A percentile compares a stretch with the other conserved stretches of the same genome.
These are phyloP conservation scores for Trichoderma afroharzianum DNA, from an alignment of 2,329 filamentous ascomycete species.

Conservation along the genomic window DNA sequence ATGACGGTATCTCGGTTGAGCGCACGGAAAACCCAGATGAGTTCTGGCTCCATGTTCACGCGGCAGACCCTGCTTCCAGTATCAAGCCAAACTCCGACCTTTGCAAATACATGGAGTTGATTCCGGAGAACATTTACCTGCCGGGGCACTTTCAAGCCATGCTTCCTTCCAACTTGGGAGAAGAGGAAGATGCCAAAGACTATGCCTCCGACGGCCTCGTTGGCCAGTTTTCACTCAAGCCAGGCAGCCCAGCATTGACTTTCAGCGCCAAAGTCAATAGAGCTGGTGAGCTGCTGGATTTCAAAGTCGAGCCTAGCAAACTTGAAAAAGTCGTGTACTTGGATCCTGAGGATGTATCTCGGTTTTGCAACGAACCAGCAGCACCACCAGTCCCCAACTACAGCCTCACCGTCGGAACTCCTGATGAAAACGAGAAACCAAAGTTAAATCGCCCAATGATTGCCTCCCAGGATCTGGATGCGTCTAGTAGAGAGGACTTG, in stretches of 20 bases:
- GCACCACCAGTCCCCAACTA: slow-evolving; percentile 22
- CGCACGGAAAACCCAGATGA: slow-evolving; percentile 48
- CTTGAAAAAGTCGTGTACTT: slow-evolving; percentile 57
- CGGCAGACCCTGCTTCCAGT: slow-evolving; percentile 73
- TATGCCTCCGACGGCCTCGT: slow-evolving; percentile 39
- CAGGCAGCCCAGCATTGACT: slow-evolving; percentile 52
- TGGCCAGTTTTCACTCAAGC: slow-evolving; percentile 52
- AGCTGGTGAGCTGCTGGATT: slow-evolving; percentile 51
- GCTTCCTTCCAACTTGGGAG: slow-evolving; percentile 43
- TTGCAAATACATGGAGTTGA: slow-evolving; percentile 57
- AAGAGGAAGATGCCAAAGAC: slow-evolving; percentile 27
- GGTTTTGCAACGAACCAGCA: slow-evolving; percentile 38
- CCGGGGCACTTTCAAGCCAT: slow-evolving; percentile 56
- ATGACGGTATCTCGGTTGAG: slow-evolving; percentile 75
- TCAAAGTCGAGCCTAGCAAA: slow-evolving; percentile 50
- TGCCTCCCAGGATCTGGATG: slow-evolving; percentile 39
- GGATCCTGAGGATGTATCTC: slow-evolving; percentile 48
- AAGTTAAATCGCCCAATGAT: slow-evolving; percentile 42
- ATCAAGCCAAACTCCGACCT: slow-evolving; percentile 58
- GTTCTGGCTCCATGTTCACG: slow-evolving; percentile 74
- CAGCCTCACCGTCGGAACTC: slow-evolving; percentile 31
- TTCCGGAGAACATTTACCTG: slow-evolving; percentile 58
- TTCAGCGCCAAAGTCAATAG: slow-evolving; percentile 58
- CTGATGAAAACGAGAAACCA: slow-evolving; percentile 17
- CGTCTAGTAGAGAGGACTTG: slow-evolving; percentile 44